Evolutionary conservation across 371 early-diverging fungal species (phyloP).

Genomic region (Capniomyces stellatus): DNA sequence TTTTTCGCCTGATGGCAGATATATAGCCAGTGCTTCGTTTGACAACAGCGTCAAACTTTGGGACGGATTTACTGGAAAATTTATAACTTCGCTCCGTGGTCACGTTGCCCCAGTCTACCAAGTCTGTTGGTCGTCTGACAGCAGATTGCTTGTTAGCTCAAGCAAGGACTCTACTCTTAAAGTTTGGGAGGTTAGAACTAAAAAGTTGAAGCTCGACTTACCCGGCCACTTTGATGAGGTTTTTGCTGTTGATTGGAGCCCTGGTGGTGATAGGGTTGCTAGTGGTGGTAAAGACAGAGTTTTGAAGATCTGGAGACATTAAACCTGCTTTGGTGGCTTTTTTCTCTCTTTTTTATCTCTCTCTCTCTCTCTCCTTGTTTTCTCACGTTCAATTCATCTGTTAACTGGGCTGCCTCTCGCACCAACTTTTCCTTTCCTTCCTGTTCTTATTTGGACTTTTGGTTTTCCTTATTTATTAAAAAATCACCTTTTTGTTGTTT

Average conservation of each 20-base stretch:
- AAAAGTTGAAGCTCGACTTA: slow-evolving; percentile 72
- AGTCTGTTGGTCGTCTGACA: slow-evolving; percentile 82
- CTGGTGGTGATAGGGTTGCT: slow-evolving; percentile 73
- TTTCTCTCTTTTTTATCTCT: too few species aligned
- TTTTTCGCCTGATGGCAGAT: slow-evolving; percentile 85
- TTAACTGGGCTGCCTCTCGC: too few species aligned
- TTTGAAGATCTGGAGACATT: slow-evolving; percentile 40
- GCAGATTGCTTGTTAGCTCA: slow-evolving; percentile 72
- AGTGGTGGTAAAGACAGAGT: slow-evolving; percentile 87
- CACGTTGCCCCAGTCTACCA: slow-evolving; percentile 92
- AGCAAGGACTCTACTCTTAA: slow-evolving; percentile 87
- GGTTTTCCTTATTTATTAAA: too few species aligned
- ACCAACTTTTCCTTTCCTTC: too few species aligned
- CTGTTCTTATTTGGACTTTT: too few species aligned
- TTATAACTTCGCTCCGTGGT: slow-evolving; percentile 75
- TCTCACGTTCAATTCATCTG: too few species aligned
- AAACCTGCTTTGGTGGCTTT: too few species aligned
- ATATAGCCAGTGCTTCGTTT: slow-evolving; percentile 88
- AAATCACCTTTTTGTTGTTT: too few species aligned
- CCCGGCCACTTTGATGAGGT: slow-evolving; percentile 95
- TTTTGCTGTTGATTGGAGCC: slow-evolving; percentile 91
- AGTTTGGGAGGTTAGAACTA: slow-evolving; percentile 77
- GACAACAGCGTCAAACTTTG: slow-evolving; percentile 96
- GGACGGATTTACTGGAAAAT: slow-evolving; percentile 88
- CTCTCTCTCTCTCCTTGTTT: too few species aligned